These are phyloP conservation scores for Vitis rupestris DNA, from an alignment of 164 flowering plant species.

Conservation along the genomic window DNA sequence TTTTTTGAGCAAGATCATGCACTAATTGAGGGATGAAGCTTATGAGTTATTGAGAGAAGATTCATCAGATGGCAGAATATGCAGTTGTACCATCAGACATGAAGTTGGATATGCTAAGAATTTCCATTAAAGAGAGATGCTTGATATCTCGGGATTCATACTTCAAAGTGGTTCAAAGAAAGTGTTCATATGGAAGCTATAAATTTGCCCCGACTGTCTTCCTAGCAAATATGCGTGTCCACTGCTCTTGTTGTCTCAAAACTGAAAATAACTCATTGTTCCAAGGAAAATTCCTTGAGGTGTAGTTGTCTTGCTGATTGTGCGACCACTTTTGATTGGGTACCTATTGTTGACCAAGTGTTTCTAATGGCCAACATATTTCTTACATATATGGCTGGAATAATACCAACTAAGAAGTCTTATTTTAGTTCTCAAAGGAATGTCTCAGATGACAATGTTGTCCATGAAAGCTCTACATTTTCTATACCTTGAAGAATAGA, in stretches of 20 bases:
- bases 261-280: conserved; percentile 10
- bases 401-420: conserved; percentile 46
- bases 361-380: conserved; percentile 64
- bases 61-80: conserved; percentile 37
- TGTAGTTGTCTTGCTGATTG: conserved; percentile 50
- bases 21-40: conserved; percentile 2
- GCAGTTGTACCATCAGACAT: conserved; percentile 30
- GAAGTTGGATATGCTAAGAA: conserved; percentile 28
- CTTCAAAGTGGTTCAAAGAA: conserved; percentile 25
- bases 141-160: conserved; percentile 13
- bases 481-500: conserved; percentile 25
- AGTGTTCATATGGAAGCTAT: conserved; percentile 17
- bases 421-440: conserved; percentile 22
- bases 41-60: background rate
- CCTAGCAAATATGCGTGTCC: conserved; percentile 16
- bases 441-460: conserved; percentile 16
- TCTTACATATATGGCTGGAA: conserved; percentile 89
- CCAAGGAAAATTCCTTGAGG: conserved; percentile 22
- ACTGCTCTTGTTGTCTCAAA: conserved; percentile 11
- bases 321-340: conserved; percentile 48
- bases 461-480: conserved; percentile 31
- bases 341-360: conserved; percentile 63
- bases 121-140: conserved; percentile 11
- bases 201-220: conserved; percentile 12
- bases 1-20: conserved; percentile 1